Evolutionary conservation across 2,329 filamentous ascomycete genomes (phyloP), one percentile per base, ranked within the genome.

Genomic region (Cryphonectria parasitica): DNA sequence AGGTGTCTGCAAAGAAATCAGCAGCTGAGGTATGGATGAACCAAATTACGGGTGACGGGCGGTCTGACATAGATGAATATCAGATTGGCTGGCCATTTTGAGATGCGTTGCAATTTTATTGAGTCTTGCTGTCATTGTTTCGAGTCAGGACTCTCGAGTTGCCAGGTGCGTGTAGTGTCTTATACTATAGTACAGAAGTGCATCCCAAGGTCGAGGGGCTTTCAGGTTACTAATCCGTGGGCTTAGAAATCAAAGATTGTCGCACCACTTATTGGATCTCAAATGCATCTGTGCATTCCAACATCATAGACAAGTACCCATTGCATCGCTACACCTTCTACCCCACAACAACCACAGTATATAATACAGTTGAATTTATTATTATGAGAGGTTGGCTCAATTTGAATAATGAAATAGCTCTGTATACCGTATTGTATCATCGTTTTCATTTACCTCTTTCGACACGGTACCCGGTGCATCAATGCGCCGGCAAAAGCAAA

Each of bases 11-110:
- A 17, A 36, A 22, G 2, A 36, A 10, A n/a, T 58, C 10, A 58
- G 54, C n/a, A 22, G 31, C 45, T 49, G 45, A 1, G 45, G 19
- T 49, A n/a, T 19, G n/a, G 31, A 19, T 39, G 8, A 34, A 31
- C 31, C 34, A 34, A 4, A 4, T 31, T 7, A 7, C 17, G 1
- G 63, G 25, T 15, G 8, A 22, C 17, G 34, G 31, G 19, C 19
- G 19, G 34, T 31, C 71, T 68, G 10, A 72, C 71, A 97, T 41
- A 97, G 88, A 60, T 90, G 91, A 76, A 97, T 94, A 75, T 92
- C 85, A 7, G 91, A 85, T 80, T 82, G 78, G 68, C 77, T 75
- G 28, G 83, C 78, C 83, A 86, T 86, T 49, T 78, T 84, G 76
- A 77, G 63, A 45, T 69, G 69, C n/a, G 45, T 34, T 49, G 52